A percentile compares a stretch with the other conserved stretches of the same genome.
Conservation (phyloP, 768 basidiomycete species). For the Sistotremastrum suecicum region DNA sequence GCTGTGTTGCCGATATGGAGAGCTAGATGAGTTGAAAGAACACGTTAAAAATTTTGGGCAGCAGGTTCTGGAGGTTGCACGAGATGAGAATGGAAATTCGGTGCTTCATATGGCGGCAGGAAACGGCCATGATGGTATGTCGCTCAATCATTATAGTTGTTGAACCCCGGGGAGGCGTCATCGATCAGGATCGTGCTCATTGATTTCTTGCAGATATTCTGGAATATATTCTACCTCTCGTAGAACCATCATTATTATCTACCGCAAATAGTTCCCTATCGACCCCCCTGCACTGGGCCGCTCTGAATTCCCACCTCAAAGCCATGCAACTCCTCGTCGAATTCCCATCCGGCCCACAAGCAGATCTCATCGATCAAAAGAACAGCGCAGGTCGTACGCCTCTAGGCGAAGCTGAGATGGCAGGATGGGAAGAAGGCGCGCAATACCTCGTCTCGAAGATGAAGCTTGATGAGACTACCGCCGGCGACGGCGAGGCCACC, state of each 20-base stretch:
- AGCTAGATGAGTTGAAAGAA: conserved; percentile 58
- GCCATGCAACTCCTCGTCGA: conserved; percentile 46
- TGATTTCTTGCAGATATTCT: conserved; percentile 50
- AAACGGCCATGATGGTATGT: conserved; percentile 78
- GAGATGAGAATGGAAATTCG: conserved; percentile 69
- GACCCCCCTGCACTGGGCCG: conserved; percentile 86
- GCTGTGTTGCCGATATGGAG: conserved; percentile 79
- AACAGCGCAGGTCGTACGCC: conserved; percentile 61
- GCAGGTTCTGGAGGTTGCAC: conserved; percentile 28
- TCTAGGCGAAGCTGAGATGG: conserved; percentile 69
- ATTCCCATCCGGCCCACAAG: conserved; percentile 17
- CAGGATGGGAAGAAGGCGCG: conserved; percentile 74
- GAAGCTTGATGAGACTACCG: conserved; percentile 40
- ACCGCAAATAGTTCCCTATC: conserved; percentile 59
- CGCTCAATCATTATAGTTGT: conserved; percentile 5
- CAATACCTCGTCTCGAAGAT: conserved; percentile 73
- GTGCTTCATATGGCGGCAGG: conserved; percentile 77
- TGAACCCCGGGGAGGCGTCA: not conserved
- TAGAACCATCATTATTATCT: conserved; percentile 38
- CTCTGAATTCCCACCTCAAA: conserved; percentile 64
- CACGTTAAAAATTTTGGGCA: conserved; percentile 50
- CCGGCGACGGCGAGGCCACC: conserved; percentile 10
- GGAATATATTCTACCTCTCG: conserved; percentile 52
- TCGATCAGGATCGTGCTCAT: not conserved
- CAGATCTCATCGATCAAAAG: conserved; percentile 60